Conservation (phyloP, 139 green algal species). For the Zygnema circumcarinatum region DNA sequence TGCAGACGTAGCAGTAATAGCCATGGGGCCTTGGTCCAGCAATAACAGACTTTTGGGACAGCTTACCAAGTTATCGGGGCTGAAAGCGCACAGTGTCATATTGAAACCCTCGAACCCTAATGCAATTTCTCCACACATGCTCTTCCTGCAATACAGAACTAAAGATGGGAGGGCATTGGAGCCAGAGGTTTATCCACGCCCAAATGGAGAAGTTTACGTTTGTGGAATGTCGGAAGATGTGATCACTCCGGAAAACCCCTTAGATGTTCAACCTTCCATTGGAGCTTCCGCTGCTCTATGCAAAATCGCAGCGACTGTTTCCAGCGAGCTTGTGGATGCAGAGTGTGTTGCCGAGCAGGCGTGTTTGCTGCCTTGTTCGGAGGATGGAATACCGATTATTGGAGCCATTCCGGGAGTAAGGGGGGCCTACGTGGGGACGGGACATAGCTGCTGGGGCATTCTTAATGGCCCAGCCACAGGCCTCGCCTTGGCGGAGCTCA, state of each 20-base stretch:
- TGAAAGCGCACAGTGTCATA: conserved; percentile 52
- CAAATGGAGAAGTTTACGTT: conserved; percentile 55
- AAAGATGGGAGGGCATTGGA: conserved; percentile 34
- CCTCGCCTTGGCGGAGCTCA: conserved; percentile 57
- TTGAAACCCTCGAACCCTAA: conserved; percentile 18
- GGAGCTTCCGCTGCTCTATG: conserved; percentile 21
- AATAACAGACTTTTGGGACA: conserved; percentile 30
- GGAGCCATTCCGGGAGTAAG: conserved; percentile 44
- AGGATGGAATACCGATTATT: conserved; percentile 64
- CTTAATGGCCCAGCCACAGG: conserved; percentile 61
- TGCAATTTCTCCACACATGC: conserved; percentile 23
- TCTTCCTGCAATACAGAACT: conserved; percentile 54
- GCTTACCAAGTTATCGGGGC: conserved; percentile 35
- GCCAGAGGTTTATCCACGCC: conserved; percentile 58
- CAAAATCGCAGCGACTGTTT: conserved; percentile 35
- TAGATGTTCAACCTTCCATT: conserved; percentile 15
- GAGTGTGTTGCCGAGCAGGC: conserved; percentile 37
- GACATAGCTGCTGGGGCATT: conserved; percentile 69
- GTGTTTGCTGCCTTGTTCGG: conserved; percentile 51
- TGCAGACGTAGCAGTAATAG: conserved; percentile 55
- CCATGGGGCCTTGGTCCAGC: conserved; percentile 61
- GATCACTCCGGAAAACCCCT: conserved; percentile 35
- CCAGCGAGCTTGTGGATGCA: conserved; percentile 30
- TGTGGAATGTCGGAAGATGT: conserved; percentile 53
- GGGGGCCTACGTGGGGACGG: conserved; percentile 52